Evolutionary conservation across 2,329 filamentous ascomycete genomes (phyloP).

Genomic region (Nannizziopsis barbatae): DNA sequence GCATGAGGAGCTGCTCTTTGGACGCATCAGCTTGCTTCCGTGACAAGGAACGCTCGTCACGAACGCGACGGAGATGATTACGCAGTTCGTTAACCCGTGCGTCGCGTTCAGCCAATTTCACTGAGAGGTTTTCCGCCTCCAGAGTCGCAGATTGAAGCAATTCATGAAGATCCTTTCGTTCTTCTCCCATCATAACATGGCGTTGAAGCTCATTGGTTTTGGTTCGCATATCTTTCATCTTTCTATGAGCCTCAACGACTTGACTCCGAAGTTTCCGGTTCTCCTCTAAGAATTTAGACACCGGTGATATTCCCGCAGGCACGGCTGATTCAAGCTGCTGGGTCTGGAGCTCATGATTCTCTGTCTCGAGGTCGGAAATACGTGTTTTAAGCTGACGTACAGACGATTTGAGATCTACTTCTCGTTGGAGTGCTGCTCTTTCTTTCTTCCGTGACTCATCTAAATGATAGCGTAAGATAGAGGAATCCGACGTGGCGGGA

Average conservation of each 20-base stretch:
- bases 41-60: constrained; percentile 36
- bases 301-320: constrained; percentile 41
- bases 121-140: constrained; percentile 55
- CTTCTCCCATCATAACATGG: constrained; percentile 38
- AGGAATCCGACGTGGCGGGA: constrained; percentile 40
- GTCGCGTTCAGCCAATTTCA: constrained; percentile 60
- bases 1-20: constrained; percentile 34
- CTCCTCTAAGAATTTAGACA: constrained; percentile 40
- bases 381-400: constrained; percentile 54
- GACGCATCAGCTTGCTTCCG: constrained; percentile 33
- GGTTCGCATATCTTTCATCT: constrained; percentile 44
- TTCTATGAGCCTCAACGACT: constrained; percentile 49
- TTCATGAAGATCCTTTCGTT: constrained; percentile 36
- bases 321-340: constrained; percentile 43
- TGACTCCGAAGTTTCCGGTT: constrained; percentile 49
- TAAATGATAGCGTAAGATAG: constrained; percentile 52
- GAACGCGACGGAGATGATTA: constrained; percentile 53
- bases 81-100: constrained; percentile 47
- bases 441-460: constrained; percentile 56
- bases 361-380: constrained; percentile 55
- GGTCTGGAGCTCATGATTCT: constrained; percentile 51
- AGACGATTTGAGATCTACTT: constrained; percentile 50
- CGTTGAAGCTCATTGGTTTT: constrained; percentile 43
- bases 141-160: constrained; percentile 38
- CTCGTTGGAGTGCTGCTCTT: constrained; percentile 53